Evolutionary conservation across 306 rosid genomes (phyloP), one percentile per base, ranked within the genome.

Genomic region (Neltuma alba): DNA sequence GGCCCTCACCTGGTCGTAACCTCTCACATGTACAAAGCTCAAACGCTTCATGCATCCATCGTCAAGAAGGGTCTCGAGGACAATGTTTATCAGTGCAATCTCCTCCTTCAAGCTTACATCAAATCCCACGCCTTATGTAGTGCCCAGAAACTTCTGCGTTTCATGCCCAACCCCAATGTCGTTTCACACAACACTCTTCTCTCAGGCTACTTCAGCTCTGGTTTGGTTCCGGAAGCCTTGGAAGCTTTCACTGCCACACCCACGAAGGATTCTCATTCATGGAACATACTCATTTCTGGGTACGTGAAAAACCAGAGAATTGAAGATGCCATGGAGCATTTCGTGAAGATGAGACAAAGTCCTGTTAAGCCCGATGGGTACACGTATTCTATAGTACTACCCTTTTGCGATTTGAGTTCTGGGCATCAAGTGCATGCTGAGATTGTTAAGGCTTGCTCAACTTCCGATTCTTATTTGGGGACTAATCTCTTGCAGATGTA

Each of bases 201-300:
- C 63, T 72, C 76, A 0, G 65, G 47, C 27, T 52, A 33, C 64
- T 33, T 72, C 64, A 72, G 54, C 34, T n/a, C 76, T n/a, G 65
- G 76, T 52, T 52, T 72, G 31, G 33, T 72, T 61, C 40, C 64
- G 2, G n/a, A 72, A 33, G 76, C 76, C n/a, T 37, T 72, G 14
- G 20, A 52, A 14, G 34, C 48, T 48, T 72, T 72, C 34, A 34
- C 31, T 52, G 13, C 76, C 40, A 7, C 20, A 52, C 64, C 76
- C 33, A 0, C 2, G 3, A 72, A 52, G 63, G 76, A 52, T 14
- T 50, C 13, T 34, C 63, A 16, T 34, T 72, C 65, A 52, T 72
- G 76, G 47, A 72, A 72, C 76, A 72, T 72, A 31, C 33, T 34
- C 47, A 72, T 72, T n/a, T 72, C 76, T 72, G 64, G 76, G 64